Base-by-base conservation (phyloP, 169 alveolate species). In the Plasmodium gaboni region DNA sequence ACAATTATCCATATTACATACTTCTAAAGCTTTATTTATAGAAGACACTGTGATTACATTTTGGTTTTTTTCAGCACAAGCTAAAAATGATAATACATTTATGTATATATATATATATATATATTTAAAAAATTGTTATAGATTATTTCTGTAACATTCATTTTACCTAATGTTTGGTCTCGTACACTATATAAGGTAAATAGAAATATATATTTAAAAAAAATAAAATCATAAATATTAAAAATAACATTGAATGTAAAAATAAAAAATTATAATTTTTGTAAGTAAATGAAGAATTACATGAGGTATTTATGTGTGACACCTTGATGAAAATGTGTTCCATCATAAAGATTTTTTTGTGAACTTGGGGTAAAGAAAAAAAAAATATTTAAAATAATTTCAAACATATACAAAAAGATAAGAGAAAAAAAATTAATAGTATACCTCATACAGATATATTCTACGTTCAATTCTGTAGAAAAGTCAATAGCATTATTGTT, bases 291-390 rank as follows among this genome's bases (percentile, higher is more conserved):
- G 6, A 55, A 28, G 26, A 2, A 69, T 83, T 83, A 83, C 91
- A 83, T 55, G 9, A 83, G 91, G 69, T 83, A 83, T 83, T 83
- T 83, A 51, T 67, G 85, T 42, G 91, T 83, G 59, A 83, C 91
- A 53, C 91, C 91, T 83, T 83, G 91, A 63, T 83, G 91, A 73
- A 83, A 83, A 65, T 17, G 28, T 7, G 51, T 68, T 67, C 91
- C 91, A 63, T 83, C 91, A 22, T 69, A 83, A 60, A 83, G 85
- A 12, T 51, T 51, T 44, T 69, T 83, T 19, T 83, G 73, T 32
- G 91, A 83, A 26, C 91, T 80, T 55, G 15, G 13, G 19, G 12
- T 65, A 19, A 57, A 65, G 64, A 46, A 50, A 57, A 57, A 69
- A 65, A 78, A 38, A 38, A 38, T 38, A 38, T 38, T 38, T 0